phyloP scores from a whole-genome alignment of 345 rosid genomes.

The Nasturtium officinale region DNA sequence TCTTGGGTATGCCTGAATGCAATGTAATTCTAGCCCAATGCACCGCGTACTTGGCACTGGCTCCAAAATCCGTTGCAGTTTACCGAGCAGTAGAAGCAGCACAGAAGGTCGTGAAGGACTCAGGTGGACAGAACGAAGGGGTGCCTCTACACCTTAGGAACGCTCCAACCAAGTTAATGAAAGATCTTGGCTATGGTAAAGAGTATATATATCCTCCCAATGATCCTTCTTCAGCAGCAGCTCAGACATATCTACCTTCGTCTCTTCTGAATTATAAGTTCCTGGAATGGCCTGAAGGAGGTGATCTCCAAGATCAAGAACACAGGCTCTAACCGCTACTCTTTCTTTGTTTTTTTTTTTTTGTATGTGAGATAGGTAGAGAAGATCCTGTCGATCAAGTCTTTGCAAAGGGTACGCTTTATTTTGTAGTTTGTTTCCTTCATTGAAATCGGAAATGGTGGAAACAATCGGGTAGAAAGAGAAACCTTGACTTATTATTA shows the following conservation, averaged over 20 bases:
- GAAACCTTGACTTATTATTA: slow-evolving; percentile 5
- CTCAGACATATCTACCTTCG: slow-evolving; percentile 64
- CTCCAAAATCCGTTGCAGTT: slow-evolving; percentile 73
- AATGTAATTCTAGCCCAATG: slow-evolving; percentile 82
- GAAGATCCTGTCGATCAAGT: not conserved
- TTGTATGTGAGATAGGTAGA: slow-evolving; percentile 3
- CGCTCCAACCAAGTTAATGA: slow-evolving; percentile 83
- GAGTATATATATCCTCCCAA: slow-evolving; percentile 77
- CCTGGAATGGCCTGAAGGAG: slow-evolving; percentile 63
- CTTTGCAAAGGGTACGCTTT: not conserved
- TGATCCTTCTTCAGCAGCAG: slow-evolving; percentile 52
- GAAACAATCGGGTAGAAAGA: slow-evolving; percentile 5
- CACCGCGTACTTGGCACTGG: slow-evolving; percentile 75
- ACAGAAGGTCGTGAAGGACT: slow-evolving; percentile 64
- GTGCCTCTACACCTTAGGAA: slow-evolving; percentile 87
- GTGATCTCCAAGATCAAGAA: slow-evolving; percentile 26
- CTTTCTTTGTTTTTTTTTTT: not conserved
- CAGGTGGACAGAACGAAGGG: slow-evolving; percentile 78
- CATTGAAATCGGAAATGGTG: not conserved
- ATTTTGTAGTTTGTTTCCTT: slow-evolving; percentile 9
- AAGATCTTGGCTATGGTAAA: slow-evolving; percentile 76
- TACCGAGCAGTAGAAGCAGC: slow-evolving; percentile 74
- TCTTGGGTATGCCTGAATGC: slow-evolving; percentile 85
- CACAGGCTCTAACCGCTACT: not conserved
- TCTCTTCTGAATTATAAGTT: slow-evolving; percentile 70